A percentile compares a stretch with the other conserved stretches of the same genome.
These are phyloP conservation scores for Antitrichia curtipendula DNA, from an alignment of 225 moss, liverwort and hornwort genomes.

Conservation along the genomic window DNA sequence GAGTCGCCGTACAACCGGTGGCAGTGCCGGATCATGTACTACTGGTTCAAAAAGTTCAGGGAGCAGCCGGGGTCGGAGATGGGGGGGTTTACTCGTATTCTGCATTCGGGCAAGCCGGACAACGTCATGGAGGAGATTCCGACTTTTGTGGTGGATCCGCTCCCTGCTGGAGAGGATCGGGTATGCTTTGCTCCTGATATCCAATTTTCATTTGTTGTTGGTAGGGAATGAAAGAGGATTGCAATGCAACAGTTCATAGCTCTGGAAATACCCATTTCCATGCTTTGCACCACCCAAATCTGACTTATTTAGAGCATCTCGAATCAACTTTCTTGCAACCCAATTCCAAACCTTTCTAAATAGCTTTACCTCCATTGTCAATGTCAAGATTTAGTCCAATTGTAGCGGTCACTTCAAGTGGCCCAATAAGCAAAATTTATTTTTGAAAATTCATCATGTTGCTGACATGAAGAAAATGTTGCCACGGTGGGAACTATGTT, in stretches of 20 bases:
- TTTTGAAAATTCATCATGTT: background rate
- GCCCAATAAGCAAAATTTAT: background rate
- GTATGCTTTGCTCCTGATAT: conserved; percentile 4
- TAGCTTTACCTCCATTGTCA: background rate
- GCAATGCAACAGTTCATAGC: background rate
- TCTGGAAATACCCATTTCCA: too few relatives aligned
- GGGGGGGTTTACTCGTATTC: conserved; percentile 77
- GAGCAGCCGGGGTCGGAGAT: conserved; percentile 70
- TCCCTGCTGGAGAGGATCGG: conserved; percentile 73
- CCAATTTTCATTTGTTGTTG: background rate
- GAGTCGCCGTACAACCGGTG: conserved; percentile 85
- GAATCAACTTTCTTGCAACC: background rate
- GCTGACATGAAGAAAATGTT: background rate
- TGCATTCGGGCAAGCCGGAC: conserved; percentile 75
- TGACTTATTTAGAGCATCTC: background rate
- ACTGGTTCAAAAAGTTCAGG: conserved; percentile 69
- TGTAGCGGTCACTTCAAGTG: background rate
- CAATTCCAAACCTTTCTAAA: background rate
- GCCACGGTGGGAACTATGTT: background rate
- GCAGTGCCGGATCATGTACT: conserved; percentile 98
- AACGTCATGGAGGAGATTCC: conserved; percentile 81
- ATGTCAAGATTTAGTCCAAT: background rate
- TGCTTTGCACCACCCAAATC: background rate
- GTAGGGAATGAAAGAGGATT: background rate
- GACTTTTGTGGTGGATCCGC: conserved; percentile 67